Evolutionary conservation across 257 asterid species (phyloP).

Genomic region (Scutellaria baicalensis): DNA sequence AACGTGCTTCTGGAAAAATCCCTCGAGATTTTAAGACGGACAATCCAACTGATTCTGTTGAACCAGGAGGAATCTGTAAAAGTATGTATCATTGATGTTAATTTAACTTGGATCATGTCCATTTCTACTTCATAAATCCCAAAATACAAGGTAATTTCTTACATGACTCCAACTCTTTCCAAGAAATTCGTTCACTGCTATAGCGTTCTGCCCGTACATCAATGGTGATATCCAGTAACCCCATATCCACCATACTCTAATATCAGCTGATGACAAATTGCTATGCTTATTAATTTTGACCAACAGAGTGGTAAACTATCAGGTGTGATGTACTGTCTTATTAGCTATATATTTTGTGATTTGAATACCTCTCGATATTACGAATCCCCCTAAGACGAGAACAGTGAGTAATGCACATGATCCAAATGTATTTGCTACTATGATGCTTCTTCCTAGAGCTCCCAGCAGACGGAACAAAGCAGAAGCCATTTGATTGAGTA

Average conservation of each 20-base stretch:
- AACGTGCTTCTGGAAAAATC: conserved; percentile 45
- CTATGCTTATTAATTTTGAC: background rate
- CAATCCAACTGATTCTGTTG: conserved; percentile 54
- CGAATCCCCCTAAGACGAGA: conserved; percentile 56
- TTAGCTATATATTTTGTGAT: background rate
- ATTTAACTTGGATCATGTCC: background rate
- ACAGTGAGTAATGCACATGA: conserved; percentile 44
- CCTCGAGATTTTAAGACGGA: conserved; percentile 52
- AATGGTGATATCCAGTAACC: conserved; percentile 76
- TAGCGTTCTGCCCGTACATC: conserved; percentile 78
- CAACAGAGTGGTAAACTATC: background rate
- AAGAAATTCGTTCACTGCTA: conserved; percentile 72
- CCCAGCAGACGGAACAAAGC: conserved; percentile 58
- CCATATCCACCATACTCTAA: conserved; percentile 70
- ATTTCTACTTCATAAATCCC: conserved; percentile 1
- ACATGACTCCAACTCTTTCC: conserved; percentile 83
- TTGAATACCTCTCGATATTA: conserved; percentile 57
- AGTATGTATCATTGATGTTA: background rate
- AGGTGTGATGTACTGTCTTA: background rate
- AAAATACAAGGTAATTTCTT: conserved; percentile 21
- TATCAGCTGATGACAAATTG: conserved; percentile 26
- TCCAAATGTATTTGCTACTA: conserved; percentile 63
- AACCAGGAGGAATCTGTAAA: conserved; percentile 35
- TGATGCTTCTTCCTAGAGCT: conserved; percentile 55
- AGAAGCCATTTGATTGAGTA: conserved; percentile 47